phyloP scores from a whole-genome alignment of 228 moss, liverwort and hornwort genomes.

The Sphagnum fallax region DNA sequence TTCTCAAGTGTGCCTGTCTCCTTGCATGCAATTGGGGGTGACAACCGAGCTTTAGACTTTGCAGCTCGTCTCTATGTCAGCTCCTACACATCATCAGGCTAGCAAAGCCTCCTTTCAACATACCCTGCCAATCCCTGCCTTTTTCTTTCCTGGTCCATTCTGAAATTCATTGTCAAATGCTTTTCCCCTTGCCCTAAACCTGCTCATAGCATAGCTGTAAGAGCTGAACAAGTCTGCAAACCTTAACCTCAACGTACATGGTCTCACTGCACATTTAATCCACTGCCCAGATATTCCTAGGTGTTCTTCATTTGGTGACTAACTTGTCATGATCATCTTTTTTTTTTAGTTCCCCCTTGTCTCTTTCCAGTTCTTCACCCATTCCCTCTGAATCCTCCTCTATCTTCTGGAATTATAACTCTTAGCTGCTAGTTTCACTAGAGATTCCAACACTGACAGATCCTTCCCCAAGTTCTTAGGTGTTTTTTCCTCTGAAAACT shows the following conservation, averaged over 20 bases:
- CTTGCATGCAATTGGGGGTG: constrained; percentile 78
- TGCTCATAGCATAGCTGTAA: background rate
- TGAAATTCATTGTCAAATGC: background rate
- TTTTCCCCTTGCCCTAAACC: background rate
- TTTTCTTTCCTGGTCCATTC: background rate
- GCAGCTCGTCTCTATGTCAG: constrained; percentile 92
- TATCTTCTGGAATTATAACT: too few species aligned
- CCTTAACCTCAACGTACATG: background rate
- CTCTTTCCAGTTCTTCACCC: too few species aligned
- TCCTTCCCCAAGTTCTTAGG: background rate
- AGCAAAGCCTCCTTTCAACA: background rate
- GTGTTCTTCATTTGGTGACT: background rate
- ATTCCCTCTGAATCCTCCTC: too few species aligned
- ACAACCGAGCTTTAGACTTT: constrained; percentile 75
- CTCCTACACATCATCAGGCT: constrained; percentile 62
- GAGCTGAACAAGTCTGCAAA: background rate
- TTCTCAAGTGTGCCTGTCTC: constrained; percentile 86
- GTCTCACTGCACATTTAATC: too few species aligned
- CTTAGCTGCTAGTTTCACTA: background rate
- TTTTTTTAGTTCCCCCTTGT: too few species aligned
- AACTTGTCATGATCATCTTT: too few species aligned
- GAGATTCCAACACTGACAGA: background rate
- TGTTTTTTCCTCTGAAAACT: too few species aligned
- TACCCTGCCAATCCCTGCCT: background rate
- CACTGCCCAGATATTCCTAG: background rate